Conservation (phyloP, 1,284 basidiomycete genomes). For the Afroboletus lepidellus region DNA sequence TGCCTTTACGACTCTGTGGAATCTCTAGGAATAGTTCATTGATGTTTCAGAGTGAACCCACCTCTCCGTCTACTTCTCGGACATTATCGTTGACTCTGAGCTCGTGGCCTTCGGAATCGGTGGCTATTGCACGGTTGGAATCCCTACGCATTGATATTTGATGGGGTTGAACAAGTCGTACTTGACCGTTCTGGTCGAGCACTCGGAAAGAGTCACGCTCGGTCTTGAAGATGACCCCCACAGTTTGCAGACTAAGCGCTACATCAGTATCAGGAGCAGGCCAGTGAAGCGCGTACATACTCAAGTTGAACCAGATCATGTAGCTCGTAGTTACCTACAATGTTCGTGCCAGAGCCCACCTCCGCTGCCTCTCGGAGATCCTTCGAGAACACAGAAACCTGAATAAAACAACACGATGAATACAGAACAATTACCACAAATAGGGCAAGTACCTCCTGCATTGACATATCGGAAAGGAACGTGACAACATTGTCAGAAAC, state of each 20-base stretch:
- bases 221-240: constrained; percentile 97
- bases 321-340: constrained; percentile 90
- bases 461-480: constrained; percentile 95
- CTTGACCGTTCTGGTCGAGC: constrained; percentile 90
- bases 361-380: constrained; percentile 97
- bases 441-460: constrained; percentile 72
- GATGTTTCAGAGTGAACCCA: constrained; percentile 36
- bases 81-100: constrained; percentile 86
- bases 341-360: constrained; percentile 86
- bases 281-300: constrained; percentile 44
- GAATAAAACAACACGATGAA: constrained; percentile 2
- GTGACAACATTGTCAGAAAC: constrained; percentile 91
- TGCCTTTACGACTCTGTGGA: constrained; percentile 79
- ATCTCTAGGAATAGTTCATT: constrained; percentile 1
- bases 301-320: constrained; percentile 97
- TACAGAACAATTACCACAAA: background rate
- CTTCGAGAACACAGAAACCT: constrained; percentile 96
- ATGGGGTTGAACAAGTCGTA: constrained; percentile 88
- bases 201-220: constrained; percentile 95
- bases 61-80: constrained; percentile 91
- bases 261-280: constrained; percentile 7
- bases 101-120: constrained; percentile 86
- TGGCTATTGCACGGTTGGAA: constrained; percentile 82
- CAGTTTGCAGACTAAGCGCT: constrained; percentile 74
- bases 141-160: constrained; percentile 93